These are phyloP conservation scores for Yarrowia osloensis DNA, from an alignment of 805 yeast genomes.

Conservation along the genomic window DNA sequence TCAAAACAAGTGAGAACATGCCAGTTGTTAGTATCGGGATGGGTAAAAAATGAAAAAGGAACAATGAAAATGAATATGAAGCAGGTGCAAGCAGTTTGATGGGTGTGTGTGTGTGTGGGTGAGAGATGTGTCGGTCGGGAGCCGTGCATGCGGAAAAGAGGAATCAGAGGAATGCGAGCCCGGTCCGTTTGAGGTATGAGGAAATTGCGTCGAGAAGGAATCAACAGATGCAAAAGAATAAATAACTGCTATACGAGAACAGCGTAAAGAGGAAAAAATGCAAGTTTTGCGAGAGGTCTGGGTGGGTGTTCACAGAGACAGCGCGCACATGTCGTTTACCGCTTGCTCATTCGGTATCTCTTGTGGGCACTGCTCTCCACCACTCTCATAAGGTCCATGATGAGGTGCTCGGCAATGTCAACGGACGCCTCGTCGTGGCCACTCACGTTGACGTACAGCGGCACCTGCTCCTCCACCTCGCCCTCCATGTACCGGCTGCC, in stretches of 20 bases:
- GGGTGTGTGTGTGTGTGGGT: background rate
- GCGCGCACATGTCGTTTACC: background rate
- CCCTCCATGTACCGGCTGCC: slow-evolving; percentile 44
- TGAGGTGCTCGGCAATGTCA: slow-evolving; percentile 38
- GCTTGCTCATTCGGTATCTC: slow-evolving; percentile 6
- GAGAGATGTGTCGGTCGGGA: background rate
- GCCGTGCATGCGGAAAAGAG: no score
- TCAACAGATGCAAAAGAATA: slow-evolving; percentile 5
- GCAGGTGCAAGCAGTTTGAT: background rate
- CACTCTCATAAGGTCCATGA: slow-evolving; percentile 39
- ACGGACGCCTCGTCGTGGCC: slow-evolving; percentile 38
- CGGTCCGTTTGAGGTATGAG: slow-evolving; percentile 1
- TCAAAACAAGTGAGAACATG: background rate
- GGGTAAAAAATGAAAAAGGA: background rate
- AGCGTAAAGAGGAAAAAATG: slow-evolving; percentile 2
- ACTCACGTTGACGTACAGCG: slow-evolving; percentile 39
- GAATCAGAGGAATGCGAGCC: background rate
- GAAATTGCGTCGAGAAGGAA: background rate
- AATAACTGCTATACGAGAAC: background rate
- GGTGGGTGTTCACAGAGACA: no score
- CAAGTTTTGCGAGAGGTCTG: no score
- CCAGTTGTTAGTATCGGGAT: background rate
- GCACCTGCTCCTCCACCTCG: slow-evolving; percentile 42
- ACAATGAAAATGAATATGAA: background rate
- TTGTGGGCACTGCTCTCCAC: slow-evolving; percentile 36